These are phyloP conservation scores for Sugiyamaella americana DNA, from an alignment of 805 yeast species.

Conservation along the genomic window DNA sequence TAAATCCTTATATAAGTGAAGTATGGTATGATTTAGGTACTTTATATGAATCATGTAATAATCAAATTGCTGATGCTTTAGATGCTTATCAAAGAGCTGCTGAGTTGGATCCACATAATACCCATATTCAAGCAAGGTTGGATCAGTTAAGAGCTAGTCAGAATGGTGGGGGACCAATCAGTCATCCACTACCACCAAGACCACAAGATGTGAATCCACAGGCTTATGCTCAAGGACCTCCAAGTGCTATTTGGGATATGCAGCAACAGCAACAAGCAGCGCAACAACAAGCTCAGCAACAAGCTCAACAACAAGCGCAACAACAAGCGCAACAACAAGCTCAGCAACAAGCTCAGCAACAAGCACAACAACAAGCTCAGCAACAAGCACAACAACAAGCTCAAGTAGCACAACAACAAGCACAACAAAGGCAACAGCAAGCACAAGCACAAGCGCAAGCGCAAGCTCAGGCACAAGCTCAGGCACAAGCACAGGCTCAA, in stretches of 20 bases:
- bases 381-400: not conserved
- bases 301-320: slow-evolving; percentile 19
- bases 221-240: slow-evolving; percentile 53
- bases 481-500: not conserved
- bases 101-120: slow-evolving; percentile 86
- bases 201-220: slow-evolving; percentile 52
- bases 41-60: slow-evolving; percentile 92
- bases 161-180: slow-evolving; percentile 17
- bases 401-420: slow-evolving; percentile 9
- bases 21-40: slow-evolving; percentile 99
- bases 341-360: slow-evolving; percentile 21
- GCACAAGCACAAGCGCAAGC: not conserved
- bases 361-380: slow-evolving; percentile 17
- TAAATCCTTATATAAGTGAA: slow-evolving; percentile 93
- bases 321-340: slow-evolving; percentile 22
- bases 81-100: slow-evolving; percentile 98
- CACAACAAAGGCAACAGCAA: too few species aligned
- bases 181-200: slow-evolving; percentile 49
- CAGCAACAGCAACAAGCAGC: slow-evolving; percentile 23
- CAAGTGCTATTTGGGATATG: slow-evolving; percentile 38
- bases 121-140: slow-evolving; percentile 88
- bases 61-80: slow-evolving; percentile 88
- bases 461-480: not conserved
- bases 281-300: slow-evolving; percentile 21
- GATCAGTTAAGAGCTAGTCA: slow-evolving; percentile 54